Evolutionary conservation across 352 stramenopile species (phyloP).

Genomic region (Phytophthora colocasiae): DNA sequence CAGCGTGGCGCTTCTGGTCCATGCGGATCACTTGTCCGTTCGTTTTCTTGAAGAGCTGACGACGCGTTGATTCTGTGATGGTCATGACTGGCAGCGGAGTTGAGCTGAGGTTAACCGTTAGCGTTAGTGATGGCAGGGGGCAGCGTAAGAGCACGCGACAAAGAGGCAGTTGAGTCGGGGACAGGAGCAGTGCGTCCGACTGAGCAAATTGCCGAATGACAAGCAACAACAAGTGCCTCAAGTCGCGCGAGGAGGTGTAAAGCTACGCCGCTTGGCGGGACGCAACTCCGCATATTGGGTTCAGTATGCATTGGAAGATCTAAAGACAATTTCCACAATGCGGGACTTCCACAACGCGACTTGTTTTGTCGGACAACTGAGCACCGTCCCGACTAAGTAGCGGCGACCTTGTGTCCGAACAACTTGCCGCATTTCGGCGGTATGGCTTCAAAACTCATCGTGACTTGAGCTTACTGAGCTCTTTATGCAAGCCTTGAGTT

Average conservation of each 20-base stretch:
- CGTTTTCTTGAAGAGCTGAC: constrained; percentile 27
- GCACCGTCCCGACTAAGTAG: background rate
- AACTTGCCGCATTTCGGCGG: constrained; percentile 14
- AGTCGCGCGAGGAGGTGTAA: constrained; percentile 18
- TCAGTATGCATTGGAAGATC: constrained; percentile 11
- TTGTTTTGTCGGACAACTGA: constrained; percentile 21
- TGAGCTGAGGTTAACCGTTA: background rate
- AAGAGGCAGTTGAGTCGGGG: constrained; percentile 6
- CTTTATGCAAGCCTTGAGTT: too few relatives aligned
- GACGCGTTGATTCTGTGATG: constrained; percentile 28
- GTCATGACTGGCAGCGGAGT: constrained; percentile 18
- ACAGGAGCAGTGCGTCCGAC: constrained; percentile 28
- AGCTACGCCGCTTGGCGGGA: constrained; percentile 22
- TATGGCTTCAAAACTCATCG: constrained; percentile 12
- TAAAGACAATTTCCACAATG: constrained; percentile 6
- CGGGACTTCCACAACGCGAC: background rate
- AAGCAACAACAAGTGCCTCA: constrained; percentile 10
- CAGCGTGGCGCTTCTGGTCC: constrained; percentile 28
- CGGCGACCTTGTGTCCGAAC: constrained; percentile 7
- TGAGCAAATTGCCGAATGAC: constrained; percentile 37
- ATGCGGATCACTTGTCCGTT: constrained; percentile 35
- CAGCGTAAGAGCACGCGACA: background rate
- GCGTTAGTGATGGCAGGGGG: background rate
- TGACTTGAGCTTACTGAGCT: too few relatives aligned
- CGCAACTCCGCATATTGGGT: constrained; percentile 15